A percentile compares a stretch with the other conserved stretches of the same genome.
Conservation (phyloP, 257 asterid species). For the Henckelia pumila region DNA sequence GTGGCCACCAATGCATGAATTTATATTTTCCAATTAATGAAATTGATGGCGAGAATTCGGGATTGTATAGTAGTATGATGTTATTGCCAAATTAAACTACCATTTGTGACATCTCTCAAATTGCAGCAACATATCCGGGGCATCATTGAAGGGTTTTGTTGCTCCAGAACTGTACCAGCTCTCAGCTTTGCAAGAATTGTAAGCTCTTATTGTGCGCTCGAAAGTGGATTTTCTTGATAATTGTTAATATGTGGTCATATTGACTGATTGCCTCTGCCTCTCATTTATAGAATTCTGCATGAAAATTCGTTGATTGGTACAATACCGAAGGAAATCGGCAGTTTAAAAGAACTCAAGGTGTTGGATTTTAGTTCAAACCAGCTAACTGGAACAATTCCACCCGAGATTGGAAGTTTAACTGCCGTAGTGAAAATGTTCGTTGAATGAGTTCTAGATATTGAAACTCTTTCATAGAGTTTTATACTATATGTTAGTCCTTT, state of each 20-base stretch:
- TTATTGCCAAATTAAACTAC: slow-evolving; percentile 10
- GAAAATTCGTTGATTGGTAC: slow-evolving; percentile 72
- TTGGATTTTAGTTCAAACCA: slow-evolving; percentile 83
- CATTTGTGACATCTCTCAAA: slow-evolving; percentile 17
- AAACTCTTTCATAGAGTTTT: slow-evolving; percentile 18
- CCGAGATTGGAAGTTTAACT: slow-evolving; percentile 68
- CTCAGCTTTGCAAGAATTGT: slow-evolving; percentile 72
- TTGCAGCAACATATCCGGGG: slow-evolving; percentile 81
- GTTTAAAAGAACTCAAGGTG: slow-evolving; percentile 62
- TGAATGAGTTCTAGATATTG: slow-evolving; percentile 15
- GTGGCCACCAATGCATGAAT: neutral
- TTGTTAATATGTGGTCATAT: neutral
- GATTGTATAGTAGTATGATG: neutral
- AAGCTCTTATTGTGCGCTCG: slow-evolving; percentile 27
- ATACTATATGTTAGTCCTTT: neutral
- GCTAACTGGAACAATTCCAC: slow-evolving; percentile 83
- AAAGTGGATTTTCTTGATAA: neutral
- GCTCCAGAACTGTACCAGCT: slow-evolving; percentile 69
- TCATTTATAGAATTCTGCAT: slow-evolving; percentile 60
- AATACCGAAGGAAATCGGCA: slow-evolving; percentile 83
- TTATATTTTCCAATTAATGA: neutral
- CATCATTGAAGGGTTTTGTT: slow-evolving; percentile 79
- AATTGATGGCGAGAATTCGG: slow-evolving; percentile 1
- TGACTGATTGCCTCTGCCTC: slow-evolving; percentile 23
- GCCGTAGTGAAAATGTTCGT: slow-evolving; percentile 66